These are phyloP conservation scores for Penicillium nucicola DNA, from an alignment of 495 filamentous ascomycete genomes.

Conservation along the genomic window DNA sequence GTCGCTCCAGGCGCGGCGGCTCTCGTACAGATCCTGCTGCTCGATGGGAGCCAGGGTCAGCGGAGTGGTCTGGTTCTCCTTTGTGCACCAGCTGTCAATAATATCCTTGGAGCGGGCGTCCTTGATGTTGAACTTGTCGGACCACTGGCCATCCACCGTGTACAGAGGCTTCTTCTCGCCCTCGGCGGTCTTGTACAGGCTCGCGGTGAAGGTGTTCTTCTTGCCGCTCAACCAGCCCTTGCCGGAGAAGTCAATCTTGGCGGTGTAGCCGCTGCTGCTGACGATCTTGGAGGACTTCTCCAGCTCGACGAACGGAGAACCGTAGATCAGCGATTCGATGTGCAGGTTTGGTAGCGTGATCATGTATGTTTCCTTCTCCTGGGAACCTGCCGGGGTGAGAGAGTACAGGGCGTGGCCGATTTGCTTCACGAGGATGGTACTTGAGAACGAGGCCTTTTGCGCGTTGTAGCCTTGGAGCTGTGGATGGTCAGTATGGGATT, in stretches of 20 bases:
- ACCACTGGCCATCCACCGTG: conserved; percentile 90
- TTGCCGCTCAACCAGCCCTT: conserved; percentile 94
- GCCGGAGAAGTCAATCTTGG: conserved; percentile 88
- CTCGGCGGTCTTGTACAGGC: conserved; percentile 65
- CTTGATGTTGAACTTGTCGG: conserved; percentile 75
- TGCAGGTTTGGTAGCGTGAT: conserved; percentile 92
- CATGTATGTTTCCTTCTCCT: conserved; percentile 68
- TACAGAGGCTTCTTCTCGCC: conserved; percentile 82
- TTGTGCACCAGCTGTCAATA: conserved; percentile 68
- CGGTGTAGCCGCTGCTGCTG: conserved; percentile 81
- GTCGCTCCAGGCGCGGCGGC: conserved; percentile 80
- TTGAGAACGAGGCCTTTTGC: conserved; percentile 92
- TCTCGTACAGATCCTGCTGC: conserved; percentile 83
- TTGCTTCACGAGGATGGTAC: conserved; percentile 93
- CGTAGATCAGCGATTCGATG: conserved; percentile 91
- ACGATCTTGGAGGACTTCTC: conserved; percentile 78
- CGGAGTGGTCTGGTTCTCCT: conserved; percentile 56
- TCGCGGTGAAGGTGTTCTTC: conserved; percentile 87
- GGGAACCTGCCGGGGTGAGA: conserved; percentile 57
- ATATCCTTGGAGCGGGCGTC: conserved; percentile 66
- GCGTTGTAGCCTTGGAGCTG: conserved; percentile 92
- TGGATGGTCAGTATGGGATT: neutral
- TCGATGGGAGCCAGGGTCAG: conserved; percentile 72
- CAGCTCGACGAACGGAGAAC: conserved; percentile 86
- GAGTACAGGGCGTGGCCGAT: conserved; percentile 89